Conservation (phyloP, 2,329 filamentous ascomycete species). For the Diaporthe vaccinii region DNA sequence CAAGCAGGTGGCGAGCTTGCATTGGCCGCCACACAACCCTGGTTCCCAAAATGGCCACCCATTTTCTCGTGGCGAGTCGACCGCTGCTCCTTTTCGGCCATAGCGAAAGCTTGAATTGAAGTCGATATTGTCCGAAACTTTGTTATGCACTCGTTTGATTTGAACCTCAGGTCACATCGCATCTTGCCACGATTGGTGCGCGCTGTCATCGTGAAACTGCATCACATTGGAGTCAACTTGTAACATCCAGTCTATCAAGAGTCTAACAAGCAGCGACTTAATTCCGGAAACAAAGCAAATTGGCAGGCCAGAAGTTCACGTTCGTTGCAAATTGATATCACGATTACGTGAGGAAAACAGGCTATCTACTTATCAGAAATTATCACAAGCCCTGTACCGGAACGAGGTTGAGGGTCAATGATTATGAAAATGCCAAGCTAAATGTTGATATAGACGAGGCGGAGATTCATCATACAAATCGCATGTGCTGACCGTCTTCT, state of each 20-base stretch:
- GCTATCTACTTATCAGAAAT: not conserved
- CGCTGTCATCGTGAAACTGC: not conserved
- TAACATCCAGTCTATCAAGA: not conserved
- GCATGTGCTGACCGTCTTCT: not conserved
- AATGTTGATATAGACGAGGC: not conserved
- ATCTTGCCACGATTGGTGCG: not conserved
- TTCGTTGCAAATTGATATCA: not conserved
- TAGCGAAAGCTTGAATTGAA: not conserved
- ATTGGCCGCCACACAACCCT: not conserved
- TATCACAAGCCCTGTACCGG: too few species aligned
- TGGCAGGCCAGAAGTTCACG: not conserved
- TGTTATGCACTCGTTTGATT: not conserved
- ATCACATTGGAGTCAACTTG: not conserved
- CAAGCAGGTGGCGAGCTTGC: not conserved
- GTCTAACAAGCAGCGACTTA: too few species aligned
- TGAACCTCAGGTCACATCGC: not conserved
- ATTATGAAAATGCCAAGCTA: not conserved
- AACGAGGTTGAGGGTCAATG: too few species aligned
- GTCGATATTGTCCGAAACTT: not conserved
- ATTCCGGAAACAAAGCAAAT: not conserved
- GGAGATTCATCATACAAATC: not conserved
- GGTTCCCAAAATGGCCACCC: too few species aligned
- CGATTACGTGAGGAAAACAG: not conserved
- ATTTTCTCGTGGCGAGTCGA: not conserved
- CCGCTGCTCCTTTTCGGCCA: not conserved